Evolutionary conservation across 306 rosid species (phyloP).

Genomic region (Cucurbita pepo): DNA sequence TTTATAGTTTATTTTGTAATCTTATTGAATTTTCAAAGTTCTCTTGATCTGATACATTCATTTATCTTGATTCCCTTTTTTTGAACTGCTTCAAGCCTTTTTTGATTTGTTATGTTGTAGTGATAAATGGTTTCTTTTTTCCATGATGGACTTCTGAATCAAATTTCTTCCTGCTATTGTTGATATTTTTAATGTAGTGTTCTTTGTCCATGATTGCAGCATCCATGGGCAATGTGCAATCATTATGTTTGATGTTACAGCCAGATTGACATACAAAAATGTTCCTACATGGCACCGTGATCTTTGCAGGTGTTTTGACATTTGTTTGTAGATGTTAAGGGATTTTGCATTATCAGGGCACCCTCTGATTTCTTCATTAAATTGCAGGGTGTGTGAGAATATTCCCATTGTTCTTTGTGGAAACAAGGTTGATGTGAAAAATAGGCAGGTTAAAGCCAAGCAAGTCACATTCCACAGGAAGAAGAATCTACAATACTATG

Average conservation of each 20-base stretch:
- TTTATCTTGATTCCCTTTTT: not conserved
- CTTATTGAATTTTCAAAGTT: not conserved
- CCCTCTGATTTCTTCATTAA: not conserved
- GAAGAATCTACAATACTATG: conserved; percentile 12
- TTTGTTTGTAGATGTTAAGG: not conserved
- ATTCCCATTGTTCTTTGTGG: conserved; percentile 19
- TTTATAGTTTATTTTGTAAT: too few relatives aligned
- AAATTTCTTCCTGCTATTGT: not conserved
- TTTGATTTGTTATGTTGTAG: not conserved
- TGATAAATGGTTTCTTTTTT: not conserved
- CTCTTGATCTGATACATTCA: not conserved
- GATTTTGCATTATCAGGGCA: not conserved
- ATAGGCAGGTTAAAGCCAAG: conserved; percentile 4
- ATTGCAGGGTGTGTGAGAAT: conserved; percentile 17
- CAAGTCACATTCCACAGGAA: conserved; percentile 17
- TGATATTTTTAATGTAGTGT: not conserved
- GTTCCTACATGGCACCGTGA: conserved; percentile 22
- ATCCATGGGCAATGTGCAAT: conserved; percentile 22
- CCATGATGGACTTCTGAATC: not conserved
- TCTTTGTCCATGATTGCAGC: not conserved
- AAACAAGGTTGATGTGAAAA: conserved; percentile 4
- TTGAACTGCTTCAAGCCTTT: not conserved
- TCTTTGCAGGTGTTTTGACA: conserved; percentile 10
- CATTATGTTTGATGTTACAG: conserved; percentile 18
- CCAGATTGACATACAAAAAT: conserved; percentile 18